Conservation (phyloP, 768 basidiomycete species). For the Amanita phalloides region DNA sequence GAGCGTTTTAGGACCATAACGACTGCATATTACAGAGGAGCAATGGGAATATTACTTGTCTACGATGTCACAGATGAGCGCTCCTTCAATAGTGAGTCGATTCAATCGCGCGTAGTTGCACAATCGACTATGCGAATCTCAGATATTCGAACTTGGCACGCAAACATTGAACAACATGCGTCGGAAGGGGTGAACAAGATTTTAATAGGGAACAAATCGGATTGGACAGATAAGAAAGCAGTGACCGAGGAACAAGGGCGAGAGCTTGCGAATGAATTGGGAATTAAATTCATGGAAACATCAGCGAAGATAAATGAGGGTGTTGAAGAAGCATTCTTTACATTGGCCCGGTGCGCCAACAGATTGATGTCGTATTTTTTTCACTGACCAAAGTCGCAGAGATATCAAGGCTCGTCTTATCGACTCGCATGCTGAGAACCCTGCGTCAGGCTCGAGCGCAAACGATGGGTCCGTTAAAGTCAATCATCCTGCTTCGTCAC, state of each 20-base stretch:
- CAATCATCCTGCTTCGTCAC: constrained; percentile 39
- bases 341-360: constrained; percentile 72
- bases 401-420: constrained; percentile 97
- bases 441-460: constrained; percentile 23
- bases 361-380: background rate
- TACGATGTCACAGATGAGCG: constrained; percentile 95
- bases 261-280: constrained; percentile 86
- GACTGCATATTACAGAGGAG: constrained; percentile 97
- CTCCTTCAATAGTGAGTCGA: constrained; percentile 83
- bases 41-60: constrained; percentile 97
- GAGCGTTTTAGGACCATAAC: constrained; percentile 99
- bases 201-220: constrained; percentile 97
- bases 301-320: constrained; percentile 95
- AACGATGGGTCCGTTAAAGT: constrained; percentile 54
- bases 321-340: constrained; percentile 98
- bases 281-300: constrained; percentile 96
- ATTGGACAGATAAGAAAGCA: constrained; percentile 93
- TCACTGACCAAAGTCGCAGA: constrained; percentile 26
- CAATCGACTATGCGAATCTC: constrained; percentile 2
- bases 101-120: background rate
- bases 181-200: constrained; percentile 99
- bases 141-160: constrained; percentile 99
- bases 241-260: constrained; percentile 90
- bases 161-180: constrained; percentile 97
- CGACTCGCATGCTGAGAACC: constrained; percentile 75